A percentile compares a stretch with the other conserved stretches of the same genome.
phyloP scores from a whole-genome alignment of 1,139 yeast genomes.

The Scheffersomyces stambukii region DNA sequence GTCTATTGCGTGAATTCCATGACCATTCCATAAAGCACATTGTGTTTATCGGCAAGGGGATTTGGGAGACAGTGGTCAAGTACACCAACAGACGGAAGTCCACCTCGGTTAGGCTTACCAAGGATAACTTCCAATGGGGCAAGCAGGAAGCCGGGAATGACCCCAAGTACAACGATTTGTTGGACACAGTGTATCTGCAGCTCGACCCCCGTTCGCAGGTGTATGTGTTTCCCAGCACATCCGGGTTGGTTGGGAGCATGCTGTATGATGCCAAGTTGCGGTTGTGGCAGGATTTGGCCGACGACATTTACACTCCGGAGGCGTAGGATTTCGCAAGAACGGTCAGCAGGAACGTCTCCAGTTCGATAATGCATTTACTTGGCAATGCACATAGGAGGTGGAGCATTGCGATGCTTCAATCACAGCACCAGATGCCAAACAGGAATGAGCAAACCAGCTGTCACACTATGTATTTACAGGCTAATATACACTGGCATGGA shows the following conservation, averaged over 20 bases:
- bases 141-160: conserved; percentile 23
- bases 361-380: no score
- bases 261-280: conserved; percentile 40
- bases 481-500: no score
- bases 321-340: no score
- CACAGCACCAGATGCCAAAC: no score
- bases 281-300: conserved; percentile 39
- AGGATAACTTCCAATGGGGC: conserved; percentile 49
- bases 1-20: conserved; percentile 45
- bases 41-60: conserved; percentile 70
- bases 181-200: conserved; percentile 13
- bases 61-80: conserved; percentile 62
- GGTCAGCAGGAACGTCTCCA: no score
- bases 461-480: no score
- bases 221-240: conserved; percentile 69
- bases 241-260: conserved; percentile 65
- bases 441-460: no score
- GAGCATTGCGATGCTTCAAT: no score
- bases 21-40: conserved; percentile 36
- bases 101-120: conserved; percentile 17
- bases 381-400: no score
- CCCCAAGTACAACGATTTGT: conserved; percentile 14
- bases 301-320: conserved; percentile 3
- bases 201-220: conserved; percentile 17
- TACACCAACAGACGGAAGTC: conserved; percentile 15